Percentiles rank a stretch among this genome's conserved stretches.
Conservation (phyloP, 192 early-diverging fungal genomes). For the Geranomyces variabilis region DNA sequence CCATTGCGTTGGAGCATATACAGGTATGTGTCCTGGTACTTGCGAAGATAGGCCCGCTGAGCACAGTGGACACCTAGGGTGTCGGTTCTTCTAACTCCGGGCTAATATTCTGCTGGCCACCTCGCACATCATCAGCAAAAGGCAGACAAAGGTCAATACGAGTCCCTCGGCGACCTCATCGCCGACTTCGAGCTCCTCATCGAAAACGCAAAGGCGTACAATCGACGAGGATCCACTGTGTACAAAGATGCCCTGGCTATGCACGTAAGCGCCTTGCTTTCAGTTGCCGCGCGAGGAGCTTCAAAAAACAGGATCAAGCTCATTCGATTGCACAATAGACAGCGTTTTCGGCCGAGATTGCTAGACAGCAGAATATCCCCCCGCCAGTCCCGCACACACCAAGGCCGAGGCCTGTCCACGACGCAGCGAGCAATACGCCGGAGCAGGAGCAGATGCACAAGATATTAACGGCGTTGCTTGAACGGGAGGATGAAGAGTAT, state of each 20-base stretch:
- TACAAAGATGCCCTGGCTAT: constrained; percentile 31
- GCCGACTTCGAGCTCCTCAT: constrained; percentile 80
- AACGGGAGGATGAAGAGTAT: no score
- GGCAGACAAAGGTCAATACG: constrained; percentile 52
- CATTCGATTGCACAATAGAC: not conserved
- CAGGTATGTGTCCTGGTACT: constrained; percentile 37
- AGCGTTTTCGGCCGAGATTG: not conserved
- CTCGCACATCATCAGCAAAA: constrained; percentile 8
- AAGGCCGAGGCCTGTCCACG: not conserved
- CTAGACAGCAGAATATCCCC: not conserved
- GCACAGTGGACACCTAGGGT: not conserved
- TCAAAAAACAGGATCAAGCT: not conserved
- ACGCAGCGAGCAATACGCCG: not conserved
- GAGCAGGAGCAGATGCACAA: no score
- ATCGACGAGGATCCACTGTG: constrained; percentile 72
- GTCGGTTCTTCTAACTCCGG: not conserved
- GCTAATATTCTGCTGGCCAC: no score
- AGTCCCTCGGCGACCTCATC: constrained; percentile 67
- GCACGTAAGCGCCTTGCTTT: not conserved
- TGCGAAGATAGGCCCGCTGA: not conserved
- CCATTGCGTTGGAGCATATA: constrained; percentile 70
- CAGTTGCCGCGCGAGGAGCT: not conserved
- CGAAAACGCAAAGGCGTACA: constrained; percentile 87
- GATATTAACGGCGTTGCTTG: no score
- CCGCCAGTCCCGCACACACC: not conserved